These are phyloP conservation scores for Simplicillium sp. DNA, from an alignment of 2,329 filamentous ascomycete species.

Conservation along the genomic window DNA sequence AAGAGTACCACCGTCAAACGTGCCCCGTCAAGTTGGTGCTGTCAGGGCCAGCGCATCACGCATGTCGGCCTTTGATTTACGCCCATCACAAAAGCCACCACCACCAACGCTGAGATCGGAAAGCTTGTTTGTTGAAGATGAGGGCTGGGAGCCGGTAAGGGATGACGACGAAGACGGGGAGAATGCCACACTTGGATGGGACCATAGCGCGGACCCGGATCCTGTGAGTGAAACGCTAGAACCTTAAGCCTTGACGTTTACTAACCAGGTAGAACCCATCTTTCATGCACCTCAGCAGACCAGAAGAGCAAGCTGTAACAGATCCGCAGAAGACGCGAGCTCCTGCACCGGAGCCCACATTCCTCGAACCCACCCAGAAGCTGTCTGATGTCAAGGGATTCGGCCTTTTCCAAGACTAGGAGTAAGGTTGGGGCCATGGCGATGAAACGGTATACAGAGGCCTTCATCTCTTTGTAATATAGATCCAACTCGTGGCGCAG, in stretches of 20 bases:
- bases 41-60: slow-evolving; percentile 23
- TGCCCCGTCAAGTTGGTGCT: slow-evolving; percentile 22
- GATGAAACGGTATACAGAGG: slow-evolving; percentile 1
- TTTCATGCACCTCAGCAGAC: slow-evolving; percentile 31
- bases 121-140: slow-evolving; percentile 67
- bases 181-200: slow-evolving; percentile 64
- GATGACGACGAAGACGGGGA: slow-evolving; percentile 52
- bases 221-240: slow-evolving; percentile 34
- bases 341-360: slow-evolving; percentile 17
- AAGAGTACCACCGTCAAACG: slow-evolving; percentile 17
- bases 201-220: slow-evolving; percentile 54
- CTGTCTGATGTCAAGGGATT: slow-evolving; percentile 54
- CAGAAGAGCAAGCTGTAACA: slow-evolving; percentile 15
- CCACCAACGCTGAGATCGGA: slow-evolving; percentile 52
- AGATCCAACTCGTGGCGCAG: slow-evolving; percentile 82
- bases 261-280: slow-evolving; percentile 33
- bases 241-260: slow-evolving; percentile 1
- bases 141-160: slow-evolving; percentile 63
- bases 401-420: slow-evolving; percentile 31
- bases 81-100: slow-evolving; percentile 44
- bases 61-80: slow-evolving; percentile 31
- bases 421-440: background rate
- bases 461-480: slow-evolving; percentile 24
- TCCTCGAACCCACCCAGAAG: slow-evolving; percentile 62
- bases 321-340: slow-evolving; percentile 14